Percentiles rank a stretch among this genome's conserved stretches.
These are phyloP conservation scores for Aspergillus olivimuriae DNA, from an alignment of 495 filamentous ascomycete species.

Conservation along the genomic window DNA sequence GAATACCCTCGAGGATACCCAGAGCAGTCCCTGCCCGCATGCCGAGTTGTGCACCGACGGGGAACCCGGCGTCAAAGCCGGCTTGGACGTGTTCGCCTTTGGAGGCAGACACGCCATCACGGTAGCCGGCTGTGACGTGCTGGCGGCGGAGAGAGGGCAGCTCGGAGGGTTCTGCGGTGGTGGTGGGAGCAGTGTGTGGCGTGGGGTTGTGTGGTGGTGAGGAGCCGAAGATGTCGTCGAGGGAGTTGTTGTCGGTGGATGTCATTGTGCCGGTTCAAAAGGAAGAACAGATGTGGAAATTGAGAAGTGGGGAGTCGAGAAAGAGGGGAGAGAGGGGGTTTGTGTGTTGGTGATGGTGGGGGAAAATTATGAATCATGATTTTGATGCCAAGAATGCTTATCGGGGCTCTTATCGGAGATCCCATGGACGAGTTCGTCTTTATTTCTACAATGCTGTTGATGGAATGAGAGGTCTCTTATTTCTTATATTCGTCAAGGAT, in stretches of 20 bases:
- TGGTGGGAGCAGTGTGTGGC: neutral
- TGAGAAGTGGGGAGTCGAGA: neutral
- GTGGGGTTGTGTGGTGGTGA: slow-evolving; percentile 23
- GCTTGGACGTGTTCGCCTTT: slow-evolving; percentile 66
- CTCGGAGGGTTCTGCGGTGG: slow-evolving; percentile 50
- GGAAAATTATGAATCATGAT: neutral
- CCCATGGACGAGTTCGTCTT: too few species aligned
- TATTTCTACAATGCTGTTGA: too few species aligned
- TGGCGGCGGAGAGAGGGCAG: slow-evolving; percentile 65
- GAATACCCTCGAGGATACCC: slow-evolving; percentile 64
- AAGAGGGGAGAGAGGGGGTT: neutral
- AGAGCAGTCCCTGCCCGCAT: slow-evolving; percentile 62
- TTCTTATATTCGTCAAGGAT: too few species aligned
- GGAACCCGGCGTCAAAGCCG: slow-evolving; percentile 86
- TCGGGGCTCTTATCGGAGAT: too few species aligned
- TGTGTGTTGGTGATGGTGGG: neutral
- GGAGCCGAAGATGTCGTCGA: slow-evolving; percentile 44
- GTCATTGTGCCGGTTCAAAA: slow-evolving; percentile 6
- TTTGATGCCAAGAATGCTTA: too few species aligned
- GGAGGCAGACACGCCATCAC: slow-evolving; percentile 70
- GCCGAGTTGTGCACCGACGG: slow-evolving; percentile 72
- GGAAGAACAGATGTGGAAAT: too few species aligned
- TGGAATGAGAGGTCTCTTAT: too few species aligned
- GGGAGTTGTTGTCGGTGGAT: slow-evolving; percentile 25
- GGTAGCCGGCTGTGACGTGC: slow-evolving; percentile 84